These are phyloP conservation scores for Arthrinium puccinioides DNA, from an alignment of 2,329 filamentous ascomycete genomes.

Conservation along the genomic window DNA sequence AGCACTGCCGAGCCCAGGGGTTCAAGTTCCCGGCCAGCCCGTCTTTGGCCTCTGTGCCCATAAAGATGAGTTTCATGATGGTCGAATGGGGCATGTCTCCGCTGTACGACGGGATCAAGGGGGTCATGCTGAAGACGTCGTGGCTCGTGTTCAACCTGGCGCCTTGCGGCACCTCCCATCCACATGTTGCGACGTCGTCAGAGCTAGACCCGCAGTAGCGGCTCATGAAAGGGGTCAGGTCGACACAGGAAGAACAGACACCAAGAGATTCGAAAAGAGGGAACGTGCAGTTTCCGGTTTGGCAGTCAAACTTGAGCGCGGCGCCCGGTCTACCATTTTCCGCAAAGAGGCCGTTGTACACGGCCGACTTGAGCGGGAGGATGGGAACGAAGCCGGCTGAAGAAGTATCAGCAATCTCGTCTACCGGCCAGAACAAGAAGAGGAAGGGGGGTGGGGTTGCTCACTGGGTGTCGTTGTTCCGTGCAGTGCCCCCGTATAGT, in stretches of 20 bases:
- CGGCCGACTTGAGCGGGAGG: conserved; percentile 23
- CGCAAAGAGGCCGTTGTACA: conserved; percentile 26
- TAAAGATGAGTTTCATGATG: conserved; percentile 24
- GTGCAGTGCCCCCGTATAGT: conserved; percentile 19
- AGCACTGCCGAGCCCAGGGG: conserved; percentile 24
- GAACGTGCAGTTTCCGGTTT: conserved; percentile 22
- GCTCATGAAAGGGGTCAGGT: conserved; percentile 19
- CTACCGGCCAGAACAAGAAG: neutral
- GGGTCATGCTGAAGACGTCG: conserved; percentile 26
- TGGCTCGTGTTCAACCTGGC: conserved; percentile 13
- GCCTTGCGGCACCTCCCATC: conserved; percentile 21
- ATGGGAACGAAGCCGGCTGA: conserved; percentile 22
- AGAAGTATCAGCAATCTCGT: conserved; percentile 1
- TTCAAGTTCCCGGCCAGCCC: conserved; percentile 13
- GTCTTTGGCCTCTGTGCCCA: conserved; percentile 21
- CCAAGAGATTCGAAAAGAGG: conserved; percentile 19
- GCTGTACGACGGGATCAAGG: conserved; percentile 15
- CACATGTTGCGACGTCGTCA: conserved; percentile 12
- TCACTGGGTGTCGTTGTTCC: conserved; percentile 15
- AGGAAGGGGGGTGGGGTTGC: conserved; percentile 5
- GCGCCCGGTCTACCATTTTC: conserved; percentile 21
- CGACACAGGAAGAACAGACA: conserved; percentile 18
- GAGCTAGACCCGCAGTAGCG: conserved; percentile 13
- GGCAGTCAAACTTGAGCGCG: conserved; percentile 18
- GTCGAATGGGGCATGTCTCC: conserved; percentile 22